Conservation (phyloP, 2,329 filamentous ascomycete genomes). For the Canariomyces notabilis region DNA sequence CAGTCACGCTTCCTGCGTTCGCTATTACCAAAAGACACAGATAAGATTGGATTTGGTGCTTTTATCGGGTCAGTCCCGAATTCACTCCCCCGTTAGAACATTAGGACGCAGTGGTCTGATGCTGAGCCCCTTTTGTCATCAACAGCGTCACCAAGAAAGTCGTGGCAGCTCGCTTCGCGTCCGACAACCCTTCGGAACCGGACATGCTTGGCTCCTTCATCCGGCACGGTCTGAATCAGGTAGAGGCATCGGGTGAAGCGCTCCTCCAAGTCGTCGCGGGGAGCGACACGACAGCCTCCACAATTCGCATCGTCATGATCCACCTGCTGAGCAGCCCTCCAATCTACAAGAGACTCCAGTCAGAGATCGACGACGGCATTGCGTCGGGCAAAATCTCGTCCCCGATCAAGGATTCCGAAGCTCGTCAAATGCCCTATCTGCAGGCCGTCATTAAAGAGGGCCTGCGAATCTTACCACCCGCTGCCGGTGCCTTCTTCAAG, state of each 20-base stretch:
- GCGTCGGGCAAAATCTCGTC: constrained; percentile 34
- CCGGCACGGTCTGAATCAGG: constrained; percentile 28
- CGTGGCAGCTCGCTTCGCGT: constrained; percentile 23
- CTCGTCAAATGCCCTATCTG: constrained; percentile 31
- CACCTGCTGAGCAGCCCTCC: constrained; percentile 42
- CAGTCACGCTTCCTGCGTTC: constrained; percentile 38
- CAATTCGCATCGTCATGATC: constrained; percentile 43
- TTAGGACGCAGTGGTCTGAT: neutral
- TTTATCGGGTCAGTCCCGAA: constrained; percentile 30
- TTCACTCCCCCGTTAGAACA: neutral
- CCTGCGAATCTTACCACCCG: constrained; percentile 33
- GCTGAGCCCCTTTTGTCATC: neutral
- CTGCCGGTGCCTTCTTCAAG: constrained; percentile 23
- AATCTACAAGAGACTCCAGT: constrained; percentile 17
- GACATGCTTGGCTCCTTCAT: constrained; percentile 42
- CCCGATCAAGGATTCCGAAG: constrained; percentile 27
- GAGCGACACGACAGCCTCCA: constrained; percentile 47
- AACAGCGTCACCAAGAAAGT: constrained; percentile 20
- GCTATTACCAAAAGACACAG: constrained; percentile 37
- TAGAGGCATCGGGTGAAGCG: constrained; percentile 18
- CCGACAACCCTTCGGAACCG: constrained; percentile 20
- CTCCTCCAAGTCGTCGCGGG: constrained; percentile 38
- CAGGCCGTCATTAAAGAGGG: constrained; percentile 37
- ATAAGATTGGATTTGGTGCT: constrained; percentile 36
- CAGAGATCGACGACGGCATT: constrained; percentile 34